Evolutionary conservation across 2,329 filamentous ascomycete genomes (phyloP).

Genomic region (Aureobasidium uvarum): DNA sequence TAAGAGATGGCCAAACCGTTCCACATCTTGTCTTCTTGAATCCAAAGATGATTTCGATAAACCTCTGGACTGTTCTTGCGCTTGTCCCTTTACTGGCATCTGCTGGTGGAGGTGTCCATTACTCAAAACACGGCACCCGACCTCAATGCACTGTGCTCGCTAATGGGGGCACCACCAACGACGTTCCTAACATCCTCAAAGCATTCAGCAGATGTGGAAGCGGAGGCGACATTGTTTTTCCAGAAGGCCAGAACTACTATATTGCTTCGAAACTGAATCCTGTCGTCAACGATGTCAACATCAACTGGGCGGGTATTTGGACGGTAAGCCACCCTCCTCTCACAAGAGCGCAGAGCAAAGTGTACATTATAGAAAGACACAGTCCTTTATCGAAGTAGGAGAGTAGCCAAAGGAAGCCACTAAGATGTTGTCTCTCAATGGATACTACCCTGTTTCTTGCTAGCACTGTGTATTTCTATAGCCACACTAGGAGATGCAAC

Average conservation of each 20-base stretch:
- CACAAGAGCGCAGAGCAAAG: too few relatives aligned
- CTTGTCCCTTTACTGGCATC: background rate
- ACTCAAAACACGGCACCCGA: background rate
- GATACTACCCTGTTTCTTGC: too few relatives aligned
- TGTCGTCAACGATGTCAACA: slow-evolving; percentile 49
- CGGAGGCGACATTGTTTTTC: slow-evolving; percentile 52
- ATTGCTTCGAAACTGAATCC: slow-evolving; percentile 54
- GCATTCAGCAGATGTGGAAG: slow-evolving; percentile 45
- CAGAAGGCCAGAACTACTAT: slow-evolving; percentile 51
- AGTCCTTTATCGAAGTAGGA: too few relatives aligned
- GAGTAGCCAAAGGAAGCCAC: too few relatives aligned
- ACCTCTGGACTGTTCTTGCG: background rate
- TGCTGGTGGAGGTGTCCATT: slow-evolving; percentile 16
- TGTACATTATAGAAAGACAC: too few relatives aligned
- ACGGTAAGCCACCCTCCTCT: slow-evolving; percentile 37
- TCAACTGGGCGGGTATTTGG: slow-evolving; percentile 56
- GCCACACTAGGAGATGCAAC: background rate
- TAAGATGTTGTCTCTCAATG: too few relatives aligned
- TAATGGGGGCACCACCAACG: slow-evolving; percentile 41
- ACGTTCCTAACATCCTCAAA: slow-evolving; percentile 44
- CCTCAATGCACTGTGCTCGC: slow-evolving; percentile 43
- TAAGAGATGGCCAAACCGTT: too few relatives aligned
- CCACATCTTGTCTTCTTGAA: background rate
- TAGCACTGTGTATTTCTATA: too few relatives aligned
- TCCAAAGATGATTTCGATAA: background rate